These are phyloP conservation scores for Vigna nakashimae DNA, from an alignment of 306 rosid genomes.

Conservation along the genomic window DNA sequence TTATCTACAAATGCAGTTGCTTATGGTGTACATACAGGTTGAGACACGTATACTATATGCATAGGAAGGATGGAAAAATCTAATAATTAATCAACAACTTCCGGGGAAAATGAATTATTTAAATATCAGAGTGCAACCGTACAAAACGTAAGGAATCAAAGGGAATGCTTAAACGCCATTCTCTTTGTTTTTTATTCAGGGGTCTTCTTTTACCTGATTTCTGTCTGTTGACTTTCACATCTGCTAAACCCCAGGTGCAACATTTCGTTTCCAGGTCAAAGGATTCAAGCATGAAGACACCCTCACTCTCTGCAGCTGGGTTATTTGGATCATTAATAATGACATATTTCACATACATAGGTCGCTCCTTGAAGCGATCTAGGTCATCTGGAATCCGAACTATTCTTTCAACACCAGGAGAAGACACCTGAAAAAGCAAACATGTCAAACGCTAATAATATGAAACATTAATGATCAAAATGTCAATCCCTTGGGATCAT, in stretches of 20 bases:
- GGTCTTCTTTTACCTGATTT: conserved; percentile 97
- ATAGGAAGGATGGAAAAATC: neutral
- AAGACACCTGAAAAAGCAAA: conserved; percentile 72
- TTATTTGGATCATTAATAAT: conserved; percentile 49
- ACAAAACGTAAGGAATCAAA: conserved; percentile 78
- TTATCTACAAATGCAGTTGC: conserved; percentile 21
- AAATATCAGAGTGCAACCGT: conserved; percentile 73
- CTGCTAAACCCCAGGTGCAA: conserved; percentile 89
- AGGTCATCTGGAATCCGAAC: conserved; percentile 82
- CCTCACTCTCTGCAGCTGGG: conserved; percentile 69
- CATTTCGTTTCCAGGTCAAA: conserved; percentile 74
- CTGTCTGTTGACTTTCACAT: conserved; percentile 80
- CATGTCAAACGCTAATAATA: conserved; percentile 24
- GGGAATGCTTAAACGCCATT: conserved; percentile 79
- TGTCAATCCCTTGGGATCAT: conserved; percentile 14
- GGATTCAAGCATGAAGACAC: conserved; percentile 79
- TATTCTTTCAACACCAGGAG: conserved; percentile 95
- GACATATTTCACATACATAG: conserved; percentile 78
- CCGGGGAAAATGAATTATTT: conserved; percentile 28
- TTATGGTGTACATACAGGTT: neutral
- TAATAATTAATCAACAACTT: neutral
- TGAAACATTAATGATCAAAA: conserved; percentile 6
- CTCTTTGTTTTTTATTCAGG: conserved; percentile 84
- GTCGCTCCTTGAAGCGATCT: conserved; percentile 85
- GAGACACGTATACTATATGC: neutral